A percentile compares a stretch with the other conserved stretches of the same genome.
These are phyloP conservation scores for Capronia coronata DNA, from an alignment of 2,329 filamentous ascomycete genomes.

Conservation along the genomic window DNA sequence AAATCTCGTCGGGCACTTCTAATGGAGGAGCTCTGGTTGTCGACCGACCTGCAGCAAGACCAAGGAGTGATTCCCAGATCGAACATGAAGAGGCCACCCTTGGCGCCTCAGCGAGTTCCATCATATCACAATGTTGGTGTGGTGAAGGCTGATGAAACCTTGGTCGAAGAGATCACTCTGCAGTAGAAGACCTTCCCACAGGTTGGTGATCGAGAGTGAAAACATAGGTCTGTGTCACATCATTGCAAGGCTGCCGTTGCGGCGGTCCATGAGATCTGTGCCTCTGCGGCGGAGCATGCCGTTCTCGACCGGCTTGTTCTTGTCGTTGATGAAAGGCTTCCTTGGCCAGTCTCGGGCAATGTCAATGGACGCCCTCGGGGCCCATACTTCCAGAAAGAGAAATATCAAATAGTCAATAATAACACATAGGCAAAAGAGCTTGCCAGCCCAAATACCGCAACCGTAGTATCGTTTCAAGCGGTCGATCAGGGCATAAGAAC, in stretches of 20 bases:
- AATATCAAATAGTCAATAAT: conserved; percentile 91
- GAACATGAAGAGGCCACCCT: too few species aligned
- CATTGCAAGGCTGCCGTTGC: conserved; percentile 27
- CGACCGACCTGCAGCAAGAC: too few species aligned
- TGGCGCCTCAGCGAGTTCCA: too few species aligned
- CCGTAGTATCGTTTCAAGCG: conserved; percentile 94
- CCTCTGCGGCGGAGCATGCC: conserved; percentile 23
- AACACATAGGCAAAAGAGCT: conserved; percentile 90
- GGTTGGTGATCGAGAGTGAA: too few species aligned
- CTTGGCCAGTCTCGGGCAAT: conserved; percentile 87
- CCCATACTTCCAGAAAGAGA: conserved; percentile 78
- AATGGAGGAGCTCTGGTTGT: too few species aligned
- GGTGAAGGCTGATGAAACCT: too few species aligned
- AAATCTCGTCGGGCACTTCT: too few species aligned
- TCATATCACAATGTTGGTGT: too few species aligned
- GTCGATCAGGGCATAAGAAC: conserved; percentile 83
- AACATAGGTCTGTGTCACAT: conserved; percentile 18
- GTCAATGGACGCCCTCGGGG: conserved; percentile 78
- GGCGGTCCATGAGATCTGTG: conserved; percentile 27
- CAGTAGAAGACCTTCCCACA: too few species aligned
- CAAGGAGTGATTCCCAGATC: too few species aligned
- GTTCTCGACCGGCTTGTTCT: conserved; percentile 30
- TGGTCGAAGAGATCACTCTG: too few species aligned
- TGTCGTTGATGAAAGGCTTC: conserved; percentile 47
- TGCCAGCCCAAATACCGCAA: conserved; percentile 96